These are phyloP conservation scores for Mortierella sp. DNA, from an alignment of 371 early-diverging fungal species.

Conservation along the genomic window DNA sequence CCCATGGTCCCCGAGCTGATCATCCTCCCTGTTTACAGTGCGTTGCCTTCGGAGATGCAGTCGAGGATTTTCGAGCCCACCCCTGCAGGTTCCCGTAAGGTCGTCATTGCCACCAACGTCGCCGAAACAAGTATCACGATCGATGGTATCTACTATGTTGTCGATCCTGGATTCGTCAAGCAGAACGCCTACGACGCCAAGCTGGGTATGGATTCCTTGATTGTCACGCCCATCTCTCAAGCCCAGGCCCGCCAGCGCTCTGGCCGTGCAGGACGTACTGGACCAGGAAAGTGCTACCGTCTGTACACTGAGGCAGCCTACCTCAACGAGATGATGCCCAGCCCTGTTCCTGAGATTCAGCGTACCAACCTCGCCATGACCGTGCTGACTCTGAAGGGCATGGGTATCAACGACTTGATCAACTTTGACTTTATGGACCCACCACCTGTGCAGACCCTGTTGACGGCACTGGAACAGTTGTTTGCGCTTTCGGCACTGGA, in stretches of 20 bases:
- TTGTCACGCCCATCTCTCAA: slow-evolving; percentile 96
- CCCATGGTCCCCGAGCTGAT: slow-evolving; percentile 93
- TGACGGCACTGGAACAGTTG: slow-evolving; percentile 94
- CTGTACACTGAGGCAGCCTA: slow-evolving; percentile 97
- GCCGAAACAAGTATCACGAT: slow-evolving; percentile 99
- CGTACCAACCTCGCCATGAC: slow-evolving; percentile 93
- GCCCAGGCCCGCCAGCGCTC: slow-evolving; percentile 96
- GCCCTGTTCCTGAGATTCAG: slow-evolving; percentile 98
- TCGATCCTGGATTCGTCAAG: slow-evolving; percentile 99
- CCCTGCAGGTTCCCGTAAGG: slow-evolving; percentile 92
- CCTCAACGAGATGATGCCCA: slow-evolving; percentile 96
- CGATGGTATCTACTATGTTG: slow-evolving; percentile 98
- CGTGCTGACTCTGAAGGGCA: slow-evolving; percentile 94
- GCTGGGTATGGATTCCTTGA: slow-evolving; percentile 94
- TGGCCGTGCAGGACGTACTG: slow-evolving; percentile 99
- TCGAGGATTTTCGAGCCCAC: slow-evolving; percentile 95
- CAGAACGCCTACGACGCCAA: slow-evolving; percentile 97
- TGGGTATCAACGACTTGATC: slow-evolving; percentile 96
- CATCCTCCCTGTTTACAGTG: slow-evolving; percentile 95
- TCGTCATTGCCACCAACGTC: slow-evolving; percentile 99
- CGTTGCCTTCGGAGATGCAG: slow-evolving; percentile 95
- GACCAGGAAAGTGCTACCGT: slow-evolving; percentile 97
- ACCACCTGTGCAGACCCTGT: slow-evolving; percentile 92
- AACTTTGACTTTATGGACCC: slow-evolving; percentile 99
- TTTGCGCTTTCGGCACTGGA: slow-evolving; percentile 96